Percentiles rank a stretch among this genome's conserved stretches.
Conservation (phyloP, 345 rosid genomes). For the Gossypium turneri region DNA sequence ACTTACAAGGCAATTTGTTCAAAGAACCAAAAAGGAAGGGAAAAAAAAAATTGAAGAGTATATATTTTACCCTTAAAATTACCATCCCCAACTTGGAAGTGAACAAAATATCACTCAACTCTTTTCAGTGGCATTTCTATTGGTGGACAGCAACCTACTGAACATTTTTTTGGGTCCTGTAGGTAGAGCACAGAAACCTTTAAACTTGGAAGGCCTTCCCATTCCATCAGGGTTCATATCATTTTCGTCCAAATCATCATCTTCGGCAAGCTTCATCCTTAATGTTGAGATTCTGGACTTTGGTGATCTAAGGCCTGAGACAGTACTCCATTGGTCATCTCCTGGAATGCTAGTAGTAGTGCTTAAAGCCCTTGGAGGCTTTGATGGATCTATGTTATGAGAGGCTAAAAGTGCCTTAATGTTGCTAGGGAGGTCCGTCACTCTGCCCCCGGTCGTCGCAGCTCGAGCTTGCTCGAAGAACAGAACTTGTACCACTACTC, state of each 20-base stretch:
- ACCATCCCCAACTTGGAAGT: conserved; percentile 22
- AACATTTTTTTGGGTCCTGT: conserved; percentile 54
- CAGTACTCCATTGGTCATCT: conserved; percentile 83
- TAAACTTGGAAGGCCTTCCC: conserved; percentile 55
- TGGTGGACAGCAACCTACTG: conserved; percentile 52
- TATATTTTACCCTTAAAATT: conserved; percentile 34
- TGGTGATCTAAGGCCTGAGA: conserved; percentile 77
- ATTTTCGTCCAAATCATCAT: conserved; percentile 58
- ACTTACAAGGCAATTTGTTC: conserved; percentile 32
- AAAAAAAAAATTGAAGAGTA: neutral
- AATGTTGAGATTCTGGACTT: conserved; percentile 66
- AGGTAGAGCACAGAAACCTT: conserved; percentile 76
- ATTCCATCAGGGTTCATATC: conserved; percentile 52
- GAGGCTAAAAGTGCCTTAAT: conserved; percentile 79
- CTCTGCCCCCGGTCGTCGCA: conserved; percentile 59
- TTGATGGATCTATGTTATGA: conserved; percentile 71
- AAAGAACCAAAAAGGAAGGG: neutral
- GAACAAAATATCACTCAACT: conserved; percentile 34
- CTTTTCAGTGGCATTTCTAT: conserved; percentile 50
- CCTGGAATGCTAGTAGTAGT: conserved; percentile 56
- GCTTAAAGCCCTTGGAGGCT: conserved; percentile 58
- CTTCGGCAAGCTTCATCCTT: conserved; percentile 83
- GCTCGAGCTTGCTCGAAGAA: conserved; percentile 94
- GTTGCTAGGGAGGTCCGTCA: conserved; percentile 71
- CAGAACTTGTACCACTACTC: conserved; percentile 96